These are phyloP conservation scores for Leccinum solheimii DNA, from an alignment of 1,284 basidiomycete species.

Conservation along the genomic window DNA sequence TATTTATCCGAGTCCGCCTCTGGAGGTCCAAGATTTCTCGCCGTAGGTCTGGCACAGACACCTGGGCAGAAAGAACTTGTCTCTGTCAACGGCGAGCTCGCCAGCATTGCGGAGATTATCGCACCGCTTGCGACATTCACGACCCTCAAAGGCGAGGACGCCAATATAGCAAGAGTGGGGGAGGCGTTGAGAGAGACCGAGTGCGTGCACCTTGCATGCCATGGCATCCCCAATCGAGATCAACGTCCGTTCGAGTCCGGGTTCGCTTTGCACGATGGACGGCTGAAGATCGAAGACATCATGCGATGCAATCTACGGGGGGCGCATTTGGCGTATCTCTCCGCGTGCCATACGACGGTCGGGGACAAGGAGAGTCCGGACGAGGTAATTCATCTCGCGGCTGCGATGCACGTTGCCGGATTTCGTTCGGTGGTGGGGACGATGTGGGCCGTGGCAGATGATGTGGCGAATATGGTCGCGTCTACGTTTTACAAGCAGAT, in stretches of 20 bases:
- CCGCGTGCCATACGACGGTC: constrained; percentile 33
- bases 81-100: constrained; percentile 6
- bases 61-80: neutral
- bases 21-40: constrained; percentile 3
- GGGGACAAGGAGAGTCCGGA: constrained; percentile 5
- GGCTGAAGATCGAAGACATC: constrained; percentile 24
- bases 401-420: no score
- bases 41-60: constrained; percentile 12
- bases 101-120: neutral
- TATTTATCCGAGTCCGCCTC: neutral
- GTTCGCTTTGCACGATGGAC: constrained; percentile 24
- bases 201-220: constrained; percentile 25
- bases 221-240: constrained; percentile 9
- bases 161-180: constrained; percentile 1
- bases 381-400: neutral
- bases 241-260: constrained; percentile 23
- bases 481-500: neutral
- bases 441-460: neutral
- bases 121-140: neutral
- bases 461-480: neutral
- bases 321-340: constrained; percentile 36
- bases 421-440: no score
- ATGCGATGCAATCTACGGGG: constrained; percentile 22
- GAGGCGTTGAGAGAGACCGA: constrained; percentile 10
- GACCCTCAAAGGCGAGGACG: constrained; percentile 1